Evolutionary conservation across 768 basidiomycete species (phyloP), one percentile per base, ranked within the genome.

Genomic region (Boletus coccyginus): DNA sequence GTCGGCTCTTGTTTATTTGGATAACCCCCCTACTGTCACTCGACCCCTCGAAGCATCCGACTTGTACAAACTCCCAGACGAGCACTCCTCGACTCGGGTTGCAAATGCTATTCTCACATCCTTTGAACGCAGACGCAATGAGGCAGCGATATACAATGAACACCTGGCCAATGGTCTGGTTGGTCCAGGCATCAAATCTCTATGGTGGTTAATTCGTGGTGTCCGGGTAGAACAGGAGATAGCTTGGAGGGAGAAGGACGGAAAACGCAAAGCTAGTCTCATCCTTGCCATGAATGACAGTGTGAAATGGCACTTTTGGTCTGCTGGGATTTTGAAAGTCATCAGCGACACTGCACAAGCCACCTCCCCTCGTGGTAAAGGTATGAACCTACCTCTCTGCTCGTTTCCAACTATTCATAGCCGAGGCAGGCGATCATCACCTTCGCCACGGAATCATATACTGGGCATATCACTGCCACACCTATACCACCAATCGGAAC

Each of bases 281-380:
- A 68, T 80, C 0, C 74, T 77, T 69, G 87, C 90, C 1, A 79
- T 92, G 72, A 91, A 90, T 63, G 89, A 91, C 66, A 85, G 84
- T 53, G 77, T 93, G 56, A 82, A 81, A 46, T 89, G 84, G 82
- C 85, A 81, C 76, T 88, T 92, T 66, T 93, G 92, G 92, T 75
- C 78, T 5, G 83, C 77, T 42, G 92, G 88, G 7, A 32, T 84
- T 31, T 57, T 79, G 60, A 81, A 82, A 59, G 72, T 82, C 49
- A 70, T 87, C n/a, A 80, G 84, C 1, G 91, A 93, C 63, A 82
- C 82, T 1, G 82, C 88, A 0, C 87, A 87, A 64, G 77, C 90
- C 27, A 86, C 85, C 14, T 86, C 83, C 69, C 90, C 91, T 93
- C 6, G 69, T 94, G 12, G 85, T 93, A 49, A 91, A 90, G 77